A percentile compares a stretch with the other conserved stretches of the same genome.
Evolutionary conservation across 345 rosid genomes (phyloP).

Genomic region (Geranium brycei): DNA sequence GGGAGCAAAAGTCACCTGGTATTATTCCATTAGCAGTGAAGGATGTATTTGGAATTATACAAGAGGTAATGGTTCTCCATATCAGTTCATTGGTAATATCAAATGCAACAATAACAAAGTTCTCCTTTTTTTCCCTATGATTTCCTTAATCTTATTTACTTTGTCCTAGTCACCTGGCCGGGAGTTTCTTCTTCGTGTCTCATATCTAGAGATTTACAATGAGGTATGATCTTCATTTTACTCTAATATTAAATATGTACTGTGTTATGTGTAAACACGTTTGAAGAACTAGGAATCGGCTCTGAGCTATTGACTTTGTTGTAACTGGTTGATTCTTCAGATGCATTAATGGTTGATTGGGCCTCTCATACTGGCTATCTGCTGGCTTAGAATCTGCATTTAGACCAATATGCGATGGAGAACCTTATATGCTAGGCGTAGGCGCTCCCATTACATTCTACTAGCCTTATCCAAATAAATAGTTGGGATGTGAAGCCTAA

Average conservation of each 20-base stretch:
- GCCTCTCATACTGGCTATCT: not conserved
- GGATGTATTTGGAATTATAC: conserved; percentile 89
- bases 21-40: conserved; percentile 82
- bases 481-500: too few relatives aligned
- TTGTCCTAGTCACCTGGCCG: conserved; percentile 67
- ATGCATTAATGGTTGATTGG: not conserved
- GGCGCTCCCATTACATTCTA: too few relatives aligned
- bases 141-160: conserved; percentile 8
- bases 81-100: not conserved
- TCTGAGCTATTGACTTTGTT: not conserved
- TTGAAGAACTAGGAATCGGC: too few relatives aligned
- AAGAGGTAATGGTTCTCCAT: conserved; percentile 47
- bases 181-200: conserved; percentile 93
- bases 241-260: too few relatives aligned
- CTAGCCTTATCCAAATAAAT: too few relatives aligned
- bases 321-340: not conserved
- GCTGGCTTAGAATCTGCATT: too few relatives aligned
- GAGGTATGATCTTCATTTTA: conserved; percentile 27
- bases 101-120: not conserved
- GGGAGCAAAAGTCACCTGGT: conserved; percentile 97
- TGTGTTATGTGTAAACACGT: too few relatives aligned
- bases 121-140: not conserved
- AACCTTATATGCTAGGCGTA: too few relatives aligned
- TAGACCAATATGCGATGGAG: too few relatives aligned
- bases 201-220: conserved; percentile 92